These are phyloP conservation scores for Sphaerulina populicola DNA, from an alignment of 2,329 filamentous ascomycete species.

Conservation along the genomic window DNA sequence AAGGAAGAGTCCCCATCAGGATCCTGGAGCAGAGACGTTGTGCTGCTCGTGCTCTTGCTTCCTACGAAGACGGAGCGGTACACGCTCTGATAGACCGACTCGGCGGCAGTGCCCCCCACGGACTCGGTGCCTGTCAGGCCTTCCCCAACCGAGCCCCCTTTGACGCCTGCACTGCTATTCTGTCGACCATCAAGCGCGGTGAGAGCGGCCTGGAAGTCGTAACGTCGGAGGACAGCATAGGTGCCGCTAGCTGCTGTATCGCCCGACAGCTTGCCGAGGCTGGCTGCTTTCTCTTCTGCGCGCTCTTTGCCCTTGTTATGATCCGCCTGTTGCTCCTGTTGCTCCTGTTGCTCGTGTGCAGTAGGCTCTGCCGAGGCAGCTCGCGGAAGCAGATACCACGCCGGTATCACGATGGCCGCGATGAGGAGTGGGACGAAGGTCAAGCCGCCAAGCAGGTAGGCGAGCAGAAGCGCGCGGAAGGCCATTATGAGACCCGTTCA, in stretches of 20 bases:
- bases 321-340: not conserved
- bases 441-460: slow-evolving; percentile 78
- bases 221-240: slow-evolving; percentile 29
- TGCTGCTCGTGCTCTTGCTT: slow-evolving; percentile 42
- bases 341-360: slow-evolving; percentile 6
- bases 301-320: slow-evolving; percentile 1
- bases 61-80: slow-evolving; percentile 92
- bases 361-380: not conserved
- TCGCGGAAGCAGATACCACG: slow-evolving; percentile 53
- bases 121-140: slow-evolving; percentile 11
- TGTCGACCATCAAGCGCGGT: slow-evolving; percentile 23
- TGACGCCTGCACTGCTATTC: slow-evolving; percentile 7
- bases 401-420: slow-evolving; percentile 53
- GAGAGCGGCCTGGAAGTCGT: slow-evolving; percentile 28
- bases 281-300: slow-evolving; percentile 5
- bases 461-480: slow-evolving; percentile 53
- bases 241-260: slow-evolving; percentile 27
- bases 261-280: slow-evolving; percentile 4
- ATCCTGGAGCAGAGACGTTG: slow-evolving; percentile 20
- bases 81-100: slow-evolving; percentile 96
- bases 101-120: slow-evolving; percentile 51
- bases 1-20: slow-evolving; percentile 8
- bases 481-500: slow-evolving; percentile 24
- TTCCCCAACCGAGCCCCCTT: slow-evolving; percentile 8
- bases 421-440: slow-evolving; percentile 75